These are phyloP conservation scores for Kockiozyma suomiensis DNA, from an alignment of 805 yeast species.

Conservation along the genomic window DNA sequence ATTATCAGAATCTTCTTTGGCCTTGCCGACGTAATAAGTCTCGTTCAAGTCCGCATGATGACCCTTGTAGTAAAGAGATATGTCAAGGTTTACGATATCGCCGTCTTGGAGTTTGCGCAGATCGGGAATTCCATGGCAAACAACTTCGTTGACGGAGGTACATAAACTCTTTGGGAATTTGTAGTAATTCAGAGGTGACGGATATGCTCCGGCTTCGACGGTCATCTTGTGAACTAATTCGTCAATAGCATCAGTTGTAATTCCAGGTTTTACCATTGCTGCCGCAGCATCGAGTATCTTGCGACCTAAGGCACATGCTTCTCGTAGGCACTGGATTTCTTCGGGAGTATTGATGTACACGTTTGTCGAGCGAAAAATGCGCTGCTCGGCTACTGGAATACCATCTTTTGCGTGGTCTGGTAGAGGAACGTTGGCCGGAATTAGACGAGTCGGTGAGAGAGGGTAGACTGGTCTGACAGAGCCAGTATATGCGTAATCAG, in stretches of 20 bases:
- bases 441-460: conserved; percentile 64
- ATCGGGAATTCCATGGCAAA: conserved; percentile 98
- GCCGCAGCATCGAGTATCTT: conserved; percentile 91
- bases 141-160: conserved; percentile 90
- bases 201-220: conserved; percentile 84
- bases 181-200: conserved; percentile 92
- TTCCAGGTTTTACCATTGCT: conserved; percentile 78
- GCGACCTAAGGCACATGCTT: conserved; percentile 75
- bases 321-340: conserved; percentile 72
- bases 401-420: conserved; percentile 90
- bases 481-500: conserved; percentile 75
- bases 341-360: conserved; percentile 66
- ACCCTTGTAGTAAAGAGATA: conserved; percentile 81
- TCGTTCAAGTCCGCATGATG: conserved; percentile 94
- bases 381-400: conserved; percentile 74
- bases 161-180: conserved; percentile 91
- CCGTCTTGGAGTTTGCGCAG: conserved; percentile 85
- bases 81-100: conserved; percentile 90
- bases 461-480: conserved; percentile 79
- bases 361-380: conserved; percentile 65
- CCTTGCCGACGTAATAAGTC: conserved; percentile 94
- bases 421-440: conserved; percentile 68
- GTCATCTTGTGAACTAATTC: conserved; percentile 84
- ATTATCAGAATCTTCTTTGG: conserved; percentile 73
- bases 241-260: conserved; percentile 92